Base-by-base conservation (phyloP, 139 green algal species). In the Tetradesmus lagerheimii region DNA sequence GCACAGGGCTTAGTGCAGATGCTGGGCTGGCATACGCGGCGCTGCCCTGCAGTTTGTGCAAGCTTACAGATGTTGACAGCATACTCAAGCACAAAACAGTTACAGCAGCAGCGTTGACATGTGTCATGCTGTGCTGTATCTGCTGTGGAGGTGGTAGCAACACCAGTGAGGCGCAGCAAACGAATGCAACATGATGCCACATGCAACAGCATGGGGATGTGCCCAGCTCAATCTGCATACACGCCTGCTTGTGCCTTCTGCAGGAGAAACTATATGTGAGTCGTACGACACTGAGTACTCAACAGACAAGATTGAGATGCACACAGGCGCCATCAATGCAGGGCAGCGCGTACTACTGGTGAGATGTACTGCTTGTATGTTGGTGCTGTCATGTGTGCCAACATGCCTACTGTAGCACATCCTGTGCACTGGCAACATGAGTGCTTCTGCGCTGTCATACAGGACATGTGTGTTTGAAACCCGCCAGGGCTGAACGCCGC, bases 221-320 rank as follows among this genome's bases (percentile, higher is more conserved):
- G 47, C 12, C 47, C 20, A 2, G 47, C 47, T 16, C 20, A 2
- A 11, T 62, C 9, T 9, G 9, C 6, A 50, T 23, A 62, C 47
- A 62, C 47, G 12, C 8, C 43, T 80, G 29, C 1, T 20, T 57
- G 23, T 71, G n/a, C n/a, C 15, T 18, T 20, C 5, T 80, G 50
- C 93, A 99, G 97, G 97, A 14, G 95, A 97, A 77, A 98, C 94
- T 1, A 95, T 99, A 12, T 90, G 47, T 12, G 95, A 97, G 37
- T 91, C 95, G 9, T 99, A 99, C 90, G 86, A 95, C 53, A 96
- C 97, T 0, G 98, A 99, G 93, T 99, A 99, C 92, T 95, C 93
- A 67, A 97, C 94, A 4, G 98, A 99, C 92, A 95, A 93, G 80
- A 99, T 99, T 67, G 98, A 99, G 94, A 99, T 99, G 97, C 97